Evolutionary conservation across 495 filamentous ascomycete genomes (phyloP).

Genomic region (Sabuloglossum arenarium): DNA sequence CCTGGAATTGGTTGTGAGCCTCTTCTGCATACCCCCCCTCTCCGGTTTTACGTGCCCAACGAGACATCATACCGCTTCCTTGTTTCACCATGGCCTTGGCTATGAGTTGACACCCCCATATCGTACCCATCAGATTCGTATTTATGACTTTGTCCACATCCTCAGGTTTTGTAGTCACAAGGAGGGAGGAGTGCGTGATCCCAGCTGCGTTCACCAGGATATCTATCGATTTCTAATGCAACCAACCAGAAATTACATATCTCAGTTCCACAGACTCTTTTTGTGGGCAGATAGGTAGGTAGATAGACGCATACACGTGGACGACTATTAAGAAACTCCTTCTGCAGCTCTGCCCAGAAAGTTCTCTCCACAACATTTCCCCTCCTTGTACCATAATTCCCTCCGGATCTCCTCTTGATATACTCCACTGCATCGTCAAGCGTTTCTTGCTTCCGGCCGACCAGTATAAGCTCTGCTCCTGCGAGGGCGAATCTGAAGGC

Average conservation of each 20-base stretch:
- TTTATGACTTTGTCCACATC: slow-evolving; percentile 29
- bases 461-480: slow-evolving; percentile 34
- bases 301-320: neutral
- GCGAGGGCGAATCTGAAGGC: slow-evolving; percentile 42
- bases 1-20: slow-evolving; percentile 10
- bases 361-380: neutral
- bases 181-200: slow-evolving; percentile 34
- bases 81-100: slow-evolving; percentile 26
- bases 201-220: slow-evolving; percentile 64
- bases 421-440: slow-evolving; percentile 19
- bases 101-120: slow-evolving; percentile 37
- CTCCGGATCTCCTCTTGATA: slow-evolving; percentile 3
- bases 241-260: neutral
- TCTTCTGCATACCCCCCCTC: neutral
- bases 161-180: slow-evolving; percentile 22
- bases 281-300: too few species aligned
- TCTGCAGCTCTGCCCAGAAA: slow-evolving; percentile 6
- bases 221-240: slow-evolving; percentile 25
- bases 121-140: slow-evolving; percentile 55
- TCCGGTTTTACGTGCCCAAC: neutral
- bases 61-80: slow-evolving; percentile 10
- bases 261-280: too few species aligned
- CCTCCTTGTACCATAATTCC: neutral
- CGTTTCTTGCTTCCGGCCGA: slow-evolving; percentile 24
- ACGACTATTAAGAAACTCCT: neutral